These are phyloP conservation scores for Phytophthora sp. DNA, from an alignment of 352 stramenopile species.

Conservation along the genomic window DNA sequence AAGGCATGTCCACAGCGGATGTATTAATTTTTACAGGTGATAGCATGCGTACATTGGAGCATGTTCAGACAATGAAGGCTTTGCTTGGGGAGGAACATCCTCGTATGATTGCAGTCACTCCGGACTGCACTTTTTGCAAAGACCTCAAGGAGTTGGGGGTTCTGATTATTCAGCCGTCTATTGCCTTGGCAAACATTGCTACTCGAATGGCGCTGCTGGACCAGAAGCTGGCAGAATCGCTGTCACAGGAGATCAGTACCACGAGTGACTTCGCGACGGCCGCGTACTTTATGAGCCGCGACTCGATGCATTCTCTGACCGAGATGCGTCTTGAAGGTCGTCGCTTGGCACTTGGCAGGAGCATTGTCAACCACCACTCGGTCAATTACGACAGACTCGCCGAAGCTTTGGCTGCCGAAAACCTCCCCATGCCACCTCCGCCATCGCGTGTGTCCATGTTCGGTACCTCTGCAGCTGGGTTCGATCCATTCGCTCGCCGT, in stretches of 20 bases:
- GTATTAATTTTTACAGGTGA: conserved; percentile 73
- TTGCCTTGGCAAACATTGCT: conserved; percentile 68
- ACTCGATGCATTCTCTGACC: conserved; percentile 43
- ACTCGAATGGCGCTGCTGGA: conserved; percentile 73
- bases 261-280: conserved; percentile 54
- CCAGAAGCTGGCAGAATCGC: conserved; percentile 39
- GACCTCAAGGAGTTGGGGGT: conserved; percentile 54
- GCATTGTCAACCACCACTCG: conserved; percentile 72
- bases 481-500: conserved; percentile 59
- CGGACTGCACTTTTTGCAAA: conserved; percentile 43
- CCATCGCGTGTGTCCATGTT: conserved; percentile 77
- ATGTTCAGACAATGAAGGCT: conserved; percentile 54
- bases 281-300: conserved; percentile 56
- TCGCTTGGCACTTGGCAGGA: conserved; percentile 48
- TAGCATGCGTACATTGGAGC: conserved; percentile 45
- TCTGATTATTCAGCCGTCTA: conserved; percentile 67
- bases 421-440: conserved; percentile 53
- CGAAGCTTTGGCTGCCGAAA: conserved; percentile 44
- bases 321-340: conserved; percentile 50
- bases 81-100: conserved; percentile 47
- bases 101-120: conserved; percentile 65
- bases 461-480: conserved; percentile 51
- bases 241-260: conserved; percentile 56
- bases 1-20: conserved; percentile 55
- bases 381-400: conserved; percentile 60